Percentiles rank a stretch among this genome's conserved stretches.
Conservation (phyloP, 2,329 filamentous ascomycete species). For the Stachybotrys chlorohalonatus region DNA sequence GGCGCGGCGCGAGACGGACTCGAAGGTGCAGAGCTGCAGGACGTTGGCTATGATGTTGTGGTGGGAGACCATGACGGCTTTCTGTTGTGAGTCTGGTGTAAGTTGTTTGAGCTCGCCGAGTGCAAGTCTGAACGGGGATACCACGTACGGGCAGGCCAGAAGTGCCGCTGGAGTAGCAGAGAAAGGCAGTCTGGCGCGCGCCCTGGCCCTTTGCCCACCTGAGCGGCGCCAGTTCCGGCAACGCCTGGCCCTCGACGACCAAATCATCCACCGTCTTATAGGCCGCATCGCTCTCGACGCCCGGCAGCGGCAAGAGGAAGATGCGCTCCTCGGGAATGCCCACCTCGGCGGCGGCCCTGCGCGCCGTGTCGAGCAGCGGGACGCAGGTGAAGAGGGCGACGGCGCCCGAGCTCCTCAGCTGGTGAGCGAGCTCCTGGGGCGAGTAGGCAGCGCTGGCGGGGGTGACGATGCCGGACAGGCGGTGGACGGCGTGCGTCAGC, state of each 20-base stretch:
- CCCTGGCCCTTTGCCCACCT: conserved; percentile 57
- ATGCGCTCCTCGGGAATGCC: conserved; percentile 56
- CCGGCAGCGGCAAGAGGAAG: conserved; percentile 61
- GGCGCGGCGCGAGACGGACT: conserved; percentile 26
- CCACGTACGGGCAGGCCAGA: conserved; percentile 61
- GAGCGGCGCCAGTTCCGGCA: conserved; percentile 45
- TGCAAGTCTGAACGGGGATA: not conserved
- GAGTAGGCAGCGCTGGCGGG: conserved; percentile 71
- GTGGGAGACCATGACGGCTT: conserved; percentile 80
- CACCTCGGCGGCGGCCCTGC: conserved; percentile 53
- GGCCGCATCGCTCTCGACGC: conserved; percentile 33
- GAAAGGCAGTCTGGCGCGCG: conserved; percentile 59
- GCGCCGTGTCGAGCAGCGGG: conserved; percentile 53
- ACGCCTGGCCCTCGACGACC: conserved; percentile 47
- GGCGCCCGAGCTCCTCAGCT: conserved; percentile 59
- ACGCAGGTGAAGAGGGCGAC: conserved; percentile 64
- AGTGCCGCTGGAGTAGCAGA: conserved; percentile 75
- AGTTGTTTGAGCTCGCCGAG: not conserved
- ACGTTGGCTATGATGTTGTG: conserved; percentile 70
- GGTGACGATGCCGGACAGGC: conserved; percentile 63
- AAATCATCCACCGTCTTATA: conserved; percentile 61
- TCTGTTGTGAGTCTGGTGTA: conserved; percentile 32
- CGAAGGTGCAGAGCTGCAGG: conserved; percentile 47
- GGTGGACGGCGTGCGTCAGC: conserved; percentile 64
- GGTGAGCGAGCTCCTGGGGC: conserved; percentile 59